Percentiles rank a stretch among this genome's conserved stretches.
Conservation (phyloP, 169 alveolate species). For the Cytauxzoon felis region DNA sequence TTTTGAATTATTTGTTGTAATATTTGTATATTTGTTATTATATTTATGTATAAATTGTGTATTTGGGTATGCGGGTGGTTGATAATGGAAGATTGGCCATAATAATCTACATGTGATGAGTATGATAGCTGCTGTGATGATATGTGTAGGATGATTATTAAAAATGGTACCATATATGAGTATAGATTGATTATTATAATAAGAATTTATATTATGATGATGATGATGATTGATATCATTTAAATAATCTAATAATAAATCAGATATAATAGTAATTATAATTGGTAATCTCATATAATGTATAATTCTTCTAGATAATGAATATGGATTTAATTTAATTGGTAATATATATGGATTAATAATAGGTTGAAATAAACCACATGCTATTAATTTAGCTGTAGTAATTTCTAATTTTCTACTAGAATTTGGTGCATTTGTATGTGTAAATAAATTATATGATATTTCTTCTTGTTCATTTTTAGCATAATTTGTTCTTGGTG, state of each 20-base stretch:
- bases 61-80: slow-evolving; percentile 44
- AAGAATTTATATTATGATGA: neutral
- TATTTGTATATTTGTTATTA: no score
- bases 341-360: neutral
- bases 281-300: slow-evolving; percentile 45
- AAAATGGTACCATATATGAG: slow-evolving; percentile 29
- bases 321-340: slow-evolving; percentile 9
- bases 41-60: neutral
- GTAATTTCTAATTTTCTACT: slow-evolving; percentile 16
- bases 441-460: slow-evolving; percentile 22
- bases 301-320: slow-evolving; percentile 36
- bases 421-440: slow-evolving; percentile 31
- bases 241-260: slow-evolving; percentile 1
- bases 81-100: slow-evolving; percentile 55
- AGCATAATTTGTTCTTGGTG: slow-evolving; percentile 5
- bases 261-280: slow-evolving; percentile 20
- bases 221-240: neutral
- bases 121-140: slow-evolving; percentile 36
- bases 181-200: neutral
- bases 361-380: slow-evolving; percentile 11
- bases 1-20: no score
- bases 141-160: slow-evolving; percentile 21
- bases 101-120: slow-evolving; percentile 40
- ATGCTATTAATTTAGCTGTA: slow-evolving; percentile 4
- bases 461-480: slow-evolving; percentile 20